These are phyloP conservation scores for Vanrija sp. DNA, from an alignment of 1,284 basidiomycete genomes.

Conservation along the genomic window DNA sequence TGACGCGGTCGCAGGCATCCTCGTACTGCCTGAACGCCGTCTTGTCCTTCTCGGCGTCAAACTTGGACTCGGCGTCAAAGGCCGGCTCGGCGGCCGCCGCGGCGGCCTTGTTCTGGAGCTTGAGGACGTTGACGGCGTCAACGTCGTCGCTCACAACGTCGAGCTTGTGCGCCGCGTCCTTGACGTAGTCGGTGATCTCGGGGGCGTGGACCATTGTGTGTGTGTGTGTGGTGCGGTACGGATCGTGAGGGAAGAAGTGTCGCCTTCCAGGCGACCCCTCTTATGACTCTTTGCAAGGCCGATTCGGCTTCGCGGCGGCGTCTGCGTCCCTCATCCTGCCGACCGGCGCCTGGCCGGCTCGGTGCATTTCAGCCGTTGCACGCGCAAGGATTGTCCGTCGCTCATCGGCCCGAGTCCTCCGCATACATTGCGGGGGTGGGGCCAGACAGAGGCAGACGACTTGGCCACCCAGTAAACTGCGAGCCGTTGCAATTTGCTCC, in stretches of 20 bases:
- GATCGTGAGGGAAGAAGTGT: no score
- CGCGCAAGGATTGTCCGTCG: no score
- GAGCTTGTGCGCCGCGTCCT: slow-evolving; percentile 48
- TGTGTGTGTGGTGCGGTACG: background rate
- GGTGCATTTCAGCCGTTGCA: no score
- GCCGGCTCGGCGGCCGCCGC: slow-evolving; percentile 14
- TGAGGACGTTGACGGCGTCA: slow-evolving; percentile 57
- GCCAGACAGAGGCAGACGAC: background rate
- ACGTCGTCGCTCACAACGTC: slow-evolving; percentile 69
- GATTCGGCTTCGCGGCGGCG: background rate
- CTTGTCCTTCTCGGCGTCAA: slow-evolving; percentile 76
- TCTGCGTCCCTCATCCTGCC: no score
- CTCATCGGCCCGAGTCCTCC: no score
- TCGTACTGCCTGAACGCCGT: slow-evolving; percentile 51
- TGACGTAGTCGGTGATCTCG: slow-evolving; percentile 36
- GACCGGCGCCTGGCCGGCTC: no score
- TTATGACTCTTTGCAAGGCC: background rate
- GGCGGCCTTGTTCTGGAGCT: slow-evolving; percentile 33
- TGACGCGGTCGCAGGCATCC: slow-evolving; percentile 75
- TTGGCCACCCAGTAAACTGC: background rate
- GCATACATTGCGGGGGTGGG: background rate
- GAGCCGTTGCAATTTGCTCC: background rate
- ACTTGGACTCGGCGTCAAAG: slow-evolving; percentile 62
- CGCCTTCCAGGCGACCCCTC: no score
- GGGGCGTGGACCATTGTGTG: slow-evolving; percentile 31